phyloP scores from a whole-genome alignment of 129 eudicot species.

The Pulicaria dysenterica region DNA sequence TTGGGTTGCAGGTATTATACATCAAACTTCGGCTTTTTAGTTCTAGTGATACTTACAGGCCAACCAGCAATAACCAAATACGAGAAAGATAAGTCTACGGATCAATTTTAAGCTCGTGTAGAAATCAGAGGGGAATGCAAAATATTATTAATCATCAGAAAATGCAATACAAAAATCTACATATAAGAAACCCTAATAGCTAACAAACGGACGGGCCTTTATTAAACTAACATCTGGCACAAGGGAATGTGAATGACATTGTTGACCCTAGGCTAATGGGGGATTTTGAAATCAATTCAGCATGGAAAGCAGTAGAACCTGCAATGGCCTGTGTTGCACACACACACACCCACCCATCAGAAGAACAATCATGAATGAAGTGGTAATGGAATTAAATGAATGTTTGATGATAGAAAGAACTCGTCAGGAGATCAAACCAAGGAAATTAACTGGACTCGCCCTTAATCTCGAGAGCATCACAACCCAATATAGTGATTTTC shows the following conservation, averaged over 20 bases:
- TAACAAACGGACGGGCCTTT: too few relatives aligned
- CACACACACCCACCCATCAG: slow-evolving; percentile 15
- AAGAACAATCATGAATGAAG: slow-evolving; percentile 36
- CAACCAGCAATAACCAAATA: slow-evolving; percentile 20
- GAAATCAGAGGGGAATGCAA: too few relatives aligned
- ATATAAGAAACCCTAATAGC: too few relatives aligned
- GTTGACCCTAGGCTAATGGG: slow-evolving; percentile 25
- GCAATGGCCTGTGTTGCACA: slow-evolving; percentile 34
- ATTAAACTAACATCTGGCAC: too few relatives aligned
- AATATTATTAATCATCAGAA: too few relatives aligned
- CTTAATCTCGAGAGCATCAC: slow-evolving; percentile 19
- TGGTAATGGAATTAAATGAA: slow-evolving; percentile 25
- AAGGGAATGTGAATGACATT: slow-evolving; percentile 25
- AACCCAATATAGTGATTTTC: slow-evolving; percentile 15
- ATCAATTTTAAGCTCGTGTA: slow-evolving; percentile 26
- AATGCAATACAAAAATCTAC: too few relatives aligned
- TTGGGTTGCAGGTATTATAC: slow-evolving; percentile 38
- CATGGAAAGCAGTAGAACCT: slow-evolving; percentile 22
- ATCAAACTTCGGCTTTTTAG: slow-evolving; percentile 41
- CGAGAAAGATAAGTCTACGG: slow-evolving; percentile 17
- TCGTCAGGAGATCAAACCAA: slow-evolving; percentile 1
- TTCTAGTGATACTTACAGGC: slow-evolving; percentile 38
- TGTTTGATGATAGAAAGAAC: slow-evolving; percentile 29
- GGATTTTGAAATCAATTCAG: slow-evolving; percentile 27
- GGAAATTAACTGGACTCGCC: slow-evolving; percentile 3